Base-by-base conservation (phyloP, 768 basidiomycete genomes). In the Psilocybe azurescens region DNA sequence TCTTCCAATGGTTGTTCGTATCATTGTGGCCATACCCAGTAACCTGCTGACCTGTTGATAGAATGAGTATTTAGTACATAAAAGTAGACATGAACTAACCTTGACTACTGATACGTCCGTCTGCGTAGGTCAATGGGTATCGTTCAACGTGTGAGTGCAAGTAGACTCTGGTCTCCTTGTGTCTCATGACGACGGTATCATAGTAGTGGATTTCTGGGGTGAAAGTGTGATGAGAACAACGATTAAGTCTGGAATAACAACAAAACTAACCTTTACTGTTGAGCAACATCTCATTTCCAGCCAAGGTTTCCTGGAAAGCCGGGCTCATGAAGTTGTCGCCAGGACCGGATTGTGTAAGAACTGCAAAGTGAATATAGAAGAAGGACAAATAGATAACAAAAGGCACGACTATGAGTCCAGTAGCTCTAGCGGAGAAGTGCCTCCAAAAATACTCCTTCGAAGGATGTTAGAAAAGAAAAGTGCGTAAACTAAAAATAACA, bases 251-350 rank as follows among this genome's bases (percentile, higher is more conserved):
- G n/a, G 2, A n/a, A 7, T 16, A 14, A 53, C 24, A 0, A 16
- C 33, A 18, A 7, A 47, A 53, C 44, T 10, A 3, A 95, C 97
- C 97, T 79, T 96, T 91, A 66, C 94, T 92, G 70, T 94, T 94
- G 64, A 98, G 73, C 59, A 98, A 77, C 76, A 99, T 81, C 70
- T 99, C 95, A 67, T 97, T 99, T 32, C 95, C 95, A 20, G 82
- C 75, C 54, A 99, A 81, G 16, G 95, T 97, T 78, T 99, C 95
- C 77, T 99, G 97, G 87, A 99, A 99, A 4, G 89, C 89, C 5
- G 97, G 96, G 72, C 92, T 95, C 97, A 99, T 99, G 80, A 99
- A 99, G 41, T 83, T 81, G 71, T 99, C 97, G 5, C 97, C 97
- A 33, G 95, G 85, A 28, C 97, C 97, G 10, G 95, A 95, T 65